A percentile compares a stretch with the other conserved stretches of the same genome.
Evolutionary conservation across 495 filamentous ascomycete genomes (phyloP).

Genomic region (Lophiotrema nucula): DNA sequence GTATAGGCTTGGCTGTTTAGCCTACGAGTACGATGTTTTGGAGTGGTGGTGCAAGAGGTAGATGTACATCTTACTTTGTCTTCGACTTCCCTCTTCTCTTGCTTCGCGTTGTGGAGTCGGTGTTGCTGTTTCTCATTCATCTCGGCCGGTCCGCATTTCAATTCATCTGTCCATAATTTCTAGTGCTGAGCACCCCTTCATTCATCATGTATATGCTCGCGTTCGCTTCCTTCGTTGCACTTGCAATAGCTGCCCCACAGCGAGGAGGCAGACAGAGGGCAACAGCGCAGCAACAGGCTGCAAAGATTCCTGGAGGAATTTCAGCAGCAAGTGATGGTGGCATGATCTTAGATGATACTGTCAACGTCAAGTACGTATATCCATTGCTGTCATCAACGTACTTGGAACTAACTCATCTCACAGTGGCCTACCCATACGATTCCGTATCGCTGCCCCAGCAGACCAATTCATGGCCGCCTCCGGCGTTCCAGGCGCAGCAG

Average conservation of each 20-base stretch:
- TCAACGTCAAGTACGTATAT: conserved; percentile 45
- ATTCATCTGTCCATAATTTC: conserved; percentile 8
- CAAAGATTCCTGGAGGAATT: conserved; percentile 38
- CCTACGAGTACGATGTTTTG: conserved; percentile 5
- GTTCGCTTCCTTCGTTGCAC: conserved; percentile 1
- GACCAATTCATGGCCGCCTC: conserved; percentile 46
- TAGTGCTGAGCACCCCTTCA: conserved; percentile 17
- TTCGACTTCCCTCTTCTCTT: background rate
- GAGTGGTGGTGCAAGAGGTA: too few relatives aligned
- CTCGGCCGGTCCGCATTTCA: conserved; percentile 30
- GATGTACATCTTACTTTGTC: too few relatives aligned
- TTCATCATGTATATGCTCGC: conserved; percentile 17
- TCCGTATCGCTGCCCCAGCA: conserved; percentile 49
- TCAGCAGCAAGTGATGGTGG: conserved; percentile 47
- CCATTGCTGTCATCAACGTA: background rate
- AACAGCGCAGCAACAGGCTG: conserved; percentile 45
- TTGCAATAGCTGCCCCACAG: conserved; percentile 10
- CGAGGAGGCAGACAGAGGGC: conserved; percentile 1
- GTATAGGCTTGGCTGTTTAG: conserved; percentile 25
- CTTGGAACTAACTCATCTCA: background rate
- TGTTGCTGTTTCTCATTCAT: background rate
- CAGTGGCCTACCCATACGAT: conserved; percentile 48
- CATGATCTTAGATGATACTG: conserved; percentile 50
- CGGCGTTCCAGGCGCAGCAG: conserved; percentile 43
- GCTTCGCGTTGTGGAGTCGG: too few relatives aligned